These are phyloP conservation scores for Elsinoe perseae DNA, from an alignment of 2,329 filamentous ascomycete genomes.

Conservation along the genomic window DNA sequence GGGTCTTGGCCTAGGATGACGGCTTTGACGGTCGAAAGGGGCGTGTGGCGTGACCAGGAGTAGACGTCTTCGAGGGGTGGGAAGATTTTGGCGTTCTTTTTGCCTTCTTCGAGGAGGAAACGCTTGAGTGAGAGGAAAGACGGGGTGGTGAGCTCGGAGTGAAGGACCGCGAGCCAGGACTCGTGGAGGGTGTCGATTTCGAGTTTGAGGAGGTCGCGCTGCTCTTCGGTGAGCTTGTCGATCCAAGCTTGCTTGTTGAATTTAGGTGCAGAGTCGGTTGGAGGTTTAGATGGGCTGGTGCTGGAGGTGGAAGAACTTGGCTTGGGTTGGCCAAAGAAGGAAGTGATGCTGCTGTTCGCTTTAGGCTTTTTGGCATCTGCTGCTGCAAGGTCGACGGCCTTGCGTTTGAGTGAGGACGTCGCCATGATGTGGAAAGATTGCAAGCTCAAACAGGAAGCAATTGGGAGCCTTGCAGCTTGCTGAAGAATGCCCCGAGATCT, in stretches of 20 bases:
- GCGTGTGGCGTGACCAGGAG: slow-evolving; percentile 92
- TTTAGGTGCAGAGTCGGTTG: slow-evolving; percentile 35
- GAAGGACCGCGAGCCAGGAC: slow-evolving; percentile 82
- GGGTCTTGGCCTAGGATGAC: slow-evolving; percentile 95
- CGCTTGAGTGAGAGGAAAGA: slow-evolving; percentile 83
- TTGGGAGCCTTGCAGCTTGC: background rate
- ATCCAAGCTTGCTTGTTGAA: slow-evolving; percentile 92
- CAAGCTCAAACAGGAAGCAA: background rate
- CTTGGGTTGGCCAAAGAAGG: slow-evolving; percentile 76
- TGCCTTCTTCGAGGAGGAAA: slow-evolving; percentile 73
- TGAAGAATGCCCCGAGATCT: background rate
- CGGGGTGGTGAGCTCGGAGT: slow-evolving; percentile 70
- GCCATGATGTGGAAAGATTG: slow-evolving; percentile 3
- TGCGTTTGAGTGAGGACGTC: slow-evolving; percentile 40
- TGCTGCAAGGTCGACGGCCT: slow-evolving; percentile 38
- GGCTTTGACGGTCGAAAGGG: slow-evolving; percentile 78
- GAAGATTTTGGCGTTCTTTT: slow-evolving; percentile 69
- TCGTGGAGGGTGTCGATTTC: slow-evolving; percentile 90
- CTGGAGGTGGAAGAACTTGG: slow-evolving; percentile 26
- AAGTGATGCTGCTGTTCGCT: slow-evolving; percentile 69
- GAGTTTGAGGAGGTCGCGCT: slow-evolving; percentile 71
- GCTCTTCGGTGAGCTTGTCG: slow-evolving; percentile 68
- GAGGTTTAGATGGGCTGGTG: slow-evolving; percentile 27
- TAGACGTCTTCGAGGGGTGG: slow-evolving; percentile 86
- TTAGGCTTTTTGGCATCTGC: slow-evolving; percentile 45